These are phyloP conservation scores for Phytophthora brassicae DNA, from an alignment of 352 stramenopile genomes.

Conservation along the genomic window DNA sequence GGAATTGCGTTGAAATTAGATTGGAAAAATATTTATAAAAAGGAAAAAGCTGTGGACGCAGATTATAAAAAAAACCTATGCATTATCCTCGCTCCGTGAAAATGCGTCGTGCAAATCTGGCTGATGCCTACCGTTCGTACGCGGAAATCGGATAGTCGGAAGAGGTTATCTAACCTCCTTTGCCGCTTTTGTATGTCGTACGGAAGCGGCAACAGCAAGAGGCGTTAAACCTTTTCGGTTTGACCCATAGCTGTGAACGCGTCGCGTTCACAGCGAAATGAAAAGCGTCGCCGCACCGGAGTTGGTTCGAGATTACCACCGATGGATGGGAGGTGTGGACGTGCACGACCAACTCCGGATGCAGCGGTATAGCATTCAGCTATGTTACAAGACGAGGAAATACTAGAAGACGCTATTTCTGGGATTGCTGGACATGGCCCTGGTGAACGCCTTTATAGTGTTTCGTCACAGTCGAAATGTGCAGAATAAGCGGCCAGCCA, in stretches of 20 bases:
- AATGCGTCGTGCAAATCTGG: background rate
- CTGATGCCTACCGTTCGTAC: background rate
- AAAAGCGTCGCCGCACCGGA: background rate
- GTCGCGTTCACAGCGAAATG: background rate
- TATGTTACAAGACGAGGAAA: constrained; percentile 14
- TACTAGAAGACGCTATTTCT: constrained; percentile 28
- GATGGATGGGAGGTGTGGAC: too few relatives aligned
- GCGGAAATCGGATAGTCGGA: background rate
- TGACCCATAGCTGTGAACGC: background rate
- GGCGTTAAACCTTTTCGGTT: background rate
- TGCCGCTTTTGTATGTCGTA: background rate
- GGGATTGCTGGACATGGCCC: constrained; percentile 17
- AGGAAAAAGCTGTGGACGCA: too few relatives aligned
- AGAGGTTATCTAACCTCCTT: background rate
- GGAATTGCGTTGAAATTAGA: background rate
- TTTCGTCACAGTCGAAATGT: background rate
- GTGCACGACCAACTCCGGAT: too few relatives aligned
- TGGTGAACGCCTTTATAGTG: constrained; percentile 27
- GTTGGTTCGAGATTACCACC: constrained; percentile 20
- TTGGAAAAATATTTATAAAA: background rate
- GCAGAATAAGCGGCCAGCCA: too few relatives aligned
- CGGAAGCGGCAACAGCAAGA: background rate
- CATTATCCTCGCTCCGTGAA: background rate
- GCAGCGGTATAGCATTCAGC: too few relatives aligned
- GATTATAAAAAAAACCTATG: too few relatives aligned